phyloP scores from a whole-genome alignment of 1,139 yeast genomes.

The Yamadazyma buinensis region DNA sequence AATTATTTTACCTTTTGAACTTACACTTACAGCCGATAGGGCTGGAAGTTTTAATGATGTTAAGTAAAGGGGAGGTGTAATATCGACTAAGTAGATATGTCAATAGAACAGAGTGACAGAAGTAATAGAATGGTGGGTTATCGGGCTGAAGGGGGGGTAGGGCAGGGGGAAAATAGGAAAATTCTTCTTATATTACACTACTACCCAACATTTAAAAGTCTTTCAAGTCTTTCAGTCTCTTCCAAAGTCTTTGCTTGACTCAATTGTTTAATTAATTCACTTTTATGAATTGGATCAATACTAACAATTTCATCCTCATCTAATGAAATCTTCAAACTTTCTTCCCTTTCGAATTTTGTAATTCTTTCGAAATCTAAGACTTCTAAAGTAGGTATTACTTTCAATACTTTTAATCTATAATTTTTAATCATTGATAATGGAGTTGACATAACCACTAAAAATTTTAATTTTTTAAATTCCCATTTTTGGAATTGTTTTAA shows the following conservation, averaged over 20 bases:
- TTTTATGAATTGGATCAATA: constrained; percentile 40
- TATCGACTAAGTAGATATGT: too few species aligned
- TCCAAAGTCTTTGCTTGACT: constrained; percentile 62
- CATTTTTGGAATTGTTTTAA: constrained; percentile 30
- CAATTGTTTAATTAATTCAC: constrained; percentile 48
- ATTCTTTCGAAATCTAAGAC: constrained; percentile 68
- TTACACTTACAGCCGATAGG: too few species aligned
- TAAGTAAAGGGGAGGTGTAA: too few species aligned
- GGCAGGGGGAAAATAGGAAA: too few species aligned
- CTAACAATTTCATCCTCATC: constrained; percentile 1
- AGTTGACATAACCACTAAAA: constrained; percentile 56
- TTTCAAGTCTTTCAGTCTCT: constrained; percentile 73
- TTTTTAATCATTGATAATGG: constrained; percentile 51
- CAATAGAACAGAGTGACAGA: too few species aligned
- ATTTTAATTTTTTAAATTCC: constrained; percentile 35
- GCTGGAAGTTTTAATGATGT: neutral
- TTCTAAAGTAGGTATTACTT: constrained; percentile 59
- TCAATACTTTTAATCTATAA: constrained; percentile 58
- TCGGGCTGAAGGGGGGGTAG: too few species aligned
- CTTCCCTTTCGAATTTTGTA: constrained; percentile 48
- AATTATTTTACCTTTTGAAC: too few species aligned
- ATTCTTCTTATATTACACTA: too few species aligned
- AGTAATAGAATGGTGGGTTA: too few species aligned
- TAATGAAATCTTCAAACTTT: constrained; percentile 38
- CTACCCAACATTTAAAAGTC: too few species aligned